Evolutionary conservation across 306 rosid species (phyloP), one percentile per base, ranked within the genome.

Genomic region (Alnus rubra): DNA sequence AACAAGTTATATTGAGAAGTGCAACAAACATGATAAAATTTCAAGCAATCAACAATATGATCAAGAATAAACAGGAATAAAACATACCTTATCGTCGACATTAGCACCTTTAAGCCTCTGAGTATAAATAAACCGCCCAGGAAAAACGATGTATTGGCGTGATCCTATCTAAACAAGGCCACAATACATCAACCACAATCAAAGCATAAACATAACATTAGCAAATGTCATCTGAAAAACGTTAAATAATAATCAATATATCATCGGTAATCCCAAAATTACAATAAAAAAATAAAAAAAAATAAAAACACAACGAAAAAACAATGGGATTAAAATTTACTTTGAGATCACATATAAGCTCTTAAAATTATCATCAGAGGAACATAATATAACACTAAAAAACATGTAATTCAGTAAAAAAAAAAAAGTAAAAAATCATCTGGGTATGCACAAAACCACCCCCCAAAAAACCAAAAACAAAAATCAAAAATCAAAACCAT

Each of bases 111-210:
- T 90, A 76, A 95, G 94, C 83, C 97, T 87, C 89, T 95, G 99
- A 50, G 90, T 90, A 77, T 83, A 74, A 9, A 95, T 78, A 80
- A 72, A 90, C 16, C 99, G 93, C 50, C 99, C 99, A 9, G 99
- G 98, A 79, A 93, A 89, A 68, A 95, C 99, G 71, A 95, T 95
- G 80, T 91, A 95, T 35, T 95, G 99, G 19, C 97, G 96, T 48
- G 87, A 83, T 39, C 99, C 99, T 71, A 95, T 64, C 98, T 94
- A 77, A 48, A 73, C 76, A 85, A 75, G 35, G 18, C 69, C 55
- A 10, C 82, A 52, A 31, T 10, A 67, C 48, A 13, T 69, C 77
- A 42, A 75, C 73, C 71, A 82, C 74, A 68, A 30, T 58, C 62
- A 58, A 71, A 54, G 71, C 74, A 68, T 51, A 30, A 74, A 68